Base-by-base conservation (phyloP, 257 asterid species). In the Solanum sitiens region DNA sequence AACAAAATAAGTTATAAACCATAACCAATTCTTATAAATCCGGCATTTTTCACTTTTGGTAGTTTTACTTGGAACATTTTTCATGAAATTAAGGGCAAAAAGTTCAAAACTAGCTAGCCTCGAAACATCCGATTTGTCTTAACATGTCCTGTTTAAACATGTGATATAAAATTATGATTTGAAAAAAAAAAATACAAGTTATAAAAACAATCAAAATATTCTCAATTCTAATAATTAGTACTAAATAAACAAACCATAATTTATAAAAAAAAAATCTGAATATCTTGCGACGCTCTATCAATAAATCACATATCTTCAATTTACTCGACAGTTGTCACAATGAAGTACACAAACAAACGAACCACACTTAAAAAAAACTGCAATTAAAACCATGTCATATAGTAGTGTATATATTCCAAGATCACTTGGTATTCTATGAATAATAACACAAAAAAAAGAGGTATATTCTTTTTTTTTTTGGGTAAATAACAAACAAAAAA, bases 231-330 rank as follows among this genome's bases (percentile, higher is more conserved):
- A 59, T 59, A 8, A 7, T 59, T 59, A 20, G n/a, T 59, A 59
- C 25, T 1, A 0, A 56, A 18, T 56, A 10, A 59, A 11, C 25
- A 56, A 56, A 20, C 0, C 8, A 50, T 50, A 50, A 0, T 15
- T 50, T 14, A 50, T 50, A 50, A 42, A 9, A 0, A 50, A 50
- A 14, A 50, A 50, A 50, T 14, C 7, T 45, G 2, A 45, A 47
- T 2, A 47, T 47, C 6, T 4, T 47, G 13, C 2, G 0, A 45
- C 56, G 7, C 4, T 8, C 0, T 23, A 56, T 56, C 12, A 2
- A 56, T 7, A 56, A 16, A 56, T 56, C 2, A 56, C 4, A 20
- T 56, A 56, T 56, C 25, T 56, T 56, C 65, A 56, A 0, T 56
- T 56, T 0, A 20, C 25, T 56, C 4, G 25, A 56, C 5, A 56